These are phyloP conservation scores for Nyctanthes arbortristis DNA, from an alignment of 257 asterid species.

Conservation along the genomic window DNA sequence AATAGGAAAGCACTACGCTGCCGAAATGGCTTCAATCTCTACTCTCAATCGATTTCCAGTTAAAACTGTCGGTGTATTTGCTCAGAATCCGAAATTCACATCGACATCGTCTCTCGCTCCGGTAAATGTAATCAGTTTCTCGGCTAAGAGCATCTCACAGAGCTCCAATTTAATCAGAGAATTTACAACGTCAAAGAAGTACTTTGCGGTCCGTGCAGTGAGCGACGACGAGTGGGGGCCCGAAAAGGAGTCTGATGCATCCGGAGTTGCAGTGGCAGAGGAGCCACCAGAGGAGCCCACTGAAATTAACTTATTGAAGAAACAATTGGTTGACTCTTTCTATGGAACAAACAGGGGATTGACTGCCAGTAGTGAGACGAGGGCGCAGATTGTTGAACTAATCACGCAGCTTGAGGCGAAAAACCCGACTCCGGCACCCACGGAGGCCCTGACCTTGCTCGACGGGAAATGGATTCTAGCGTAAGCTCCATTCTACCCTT, in stretches of 20 bases:
- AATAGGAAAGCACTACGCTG: background rate
- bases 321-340: slow-evolving; percentile 63
- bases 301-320: slow-evolving; percentile 61
- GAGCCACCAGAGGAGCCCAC: slow-evolving; percentile 34
- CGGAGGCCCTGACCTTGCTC: slow-evolving; percentile 75
- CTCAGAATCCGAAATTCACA: slow-evolving; percentile 17
- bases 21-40: slow-evolving; percentile 64
- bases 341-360: slow-evolving; percentile 82
- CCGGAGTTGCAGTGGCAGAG: slow-evolving; percentile 46
- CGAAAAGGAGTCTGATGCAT: slow-evolving; percentile 29
- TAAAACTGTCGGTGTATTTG: slow-evolving; percentile 4
- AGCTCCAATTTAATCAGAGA: slow-evolving; percentile 1
- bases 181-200: slow-evolving; percentile 24
- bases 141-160: background rate
- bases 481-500: slow-evolving; percentile 36
- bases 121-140: slow-evolving; percentile 32
- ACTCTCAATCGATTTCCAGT: slow-evolving; percentile 39
- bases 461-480: slow-evolving; percentile 96
- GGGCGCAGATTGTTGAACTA: slow-evolving; percentile 87
- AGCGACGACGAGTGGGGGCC: slow-evolving; percentile 61
- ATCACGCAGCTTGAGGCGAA: slow-evolving; percentile 77
- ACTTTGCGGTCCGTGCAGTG: slow-evolving; percentile 37
- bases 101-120: slow-evolving; percentile 16
- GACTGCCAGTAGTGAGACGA: slow-evolving; percentile 74
- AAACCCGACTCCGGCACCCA: slow-evolving; percentile 90